These are phyloP conservation scores for Colletotrichum neosansevieriae DNA, from an alignment of 2,329 filamentous ascomycete genomes.

Conservation along the genomic window DNA sequence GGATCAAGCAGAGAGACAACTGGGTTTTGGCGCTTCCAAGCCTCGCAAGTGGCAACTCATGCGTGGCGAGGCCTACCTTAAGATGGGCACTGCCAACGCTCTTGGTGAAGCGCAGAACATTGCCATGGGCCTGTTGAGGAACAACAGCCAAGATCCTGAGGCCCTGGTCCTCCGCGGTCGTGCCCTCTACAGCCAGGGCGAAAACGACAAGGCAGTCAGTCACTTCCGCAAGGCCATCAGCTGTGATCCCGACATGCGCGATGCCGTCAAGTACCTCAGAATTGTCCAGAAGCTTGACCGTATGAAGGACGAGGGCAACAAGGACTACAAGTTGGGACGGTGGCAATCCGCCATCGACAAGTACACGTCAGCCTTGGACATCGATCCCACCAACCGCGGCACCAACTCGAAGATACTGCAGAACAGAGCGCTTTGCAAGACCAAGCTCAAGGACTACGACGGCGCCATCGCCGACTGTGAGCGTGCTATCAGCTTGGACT, in stretches of 20 bases:
- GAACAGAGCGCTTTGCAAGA: slow-evolving; percentile 89
- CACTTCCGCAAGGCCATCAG: slow-evolving; percentile 90
- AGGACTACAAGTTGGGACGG: slow-evolving; percentile 86
- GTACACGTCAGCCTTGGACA: slow-evolving; percentile 84
- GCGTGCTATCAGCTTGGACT: slow-evolving; percentile 83
- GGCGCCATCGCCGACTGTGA: slow-evolving; percentile 89
- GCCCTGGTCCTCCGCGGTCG: slow-evolving; percentile 90
- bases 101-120: slow-evolving; percentile 93
- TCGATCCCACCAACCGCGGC: slow-evolving; percentile 89
- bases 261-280: slow-evolving; percentile 88
- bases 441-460: slow-evolving; percentile 86
- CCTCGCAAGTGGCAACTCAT: slow-evolving; percentile 95
- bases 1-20: slow-evolving; percentile 86
- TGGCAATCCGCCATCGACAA: slow-evolving; percentile 86
- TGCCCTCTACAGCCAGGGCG: slow-evolving; percentile 89
- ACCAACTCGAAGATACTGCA: slow-evolving; percentile 96
- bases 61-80: slow-evolving; percentile 90
- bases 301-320: slow-evolving; percentile 94
- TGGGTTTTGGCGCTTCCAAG: slow-evolving; percentile 80
- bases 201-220: slow-evolving; percentile 94
- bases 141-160: slow-evolving; percentile 93
- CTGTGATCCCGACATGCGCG: slow-evolving; percentile 91
- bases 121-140: slow-evolving; percentile 86
- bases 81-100: slow-evolving; percentile 91
- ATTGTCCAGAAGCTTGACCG: slow-evolving; percentile 92